A percentile compares a stretch with the other conserved stretches of the same genome.
phyloP scores from a whole-genome alignment of 2,329 filamentous ascomycete species.

The Venturia effusa region DNA sequence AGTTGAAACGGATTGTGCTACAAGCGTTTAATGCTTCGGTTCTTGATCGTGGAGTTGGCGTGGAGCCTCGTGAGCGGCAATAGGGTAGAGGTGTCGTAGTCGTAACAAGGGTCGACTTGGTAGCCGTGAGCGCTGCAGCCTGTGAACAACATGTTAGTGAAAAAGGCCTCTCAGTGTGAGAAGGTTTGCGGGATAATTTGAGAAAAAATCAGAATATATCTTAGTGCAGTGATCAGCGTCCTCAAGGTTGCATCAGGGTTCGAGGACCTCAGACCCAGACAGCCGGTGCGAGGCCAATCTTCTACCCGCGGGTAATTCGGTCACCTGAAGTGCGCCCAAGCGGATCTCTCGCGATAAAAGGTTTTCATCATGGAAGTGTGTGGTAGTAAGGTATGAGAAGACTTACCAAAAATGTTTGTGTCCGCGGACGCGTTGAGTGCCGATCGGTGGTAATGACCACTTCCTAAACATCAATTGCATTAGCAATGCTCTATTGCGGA shows the following conservation, averaged over 20 bases:
- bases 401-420: neutral
- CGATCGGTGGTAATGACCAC: neutral
- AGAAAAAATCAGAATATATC: neutral
- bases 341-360: neutral
- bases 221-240: neutral
- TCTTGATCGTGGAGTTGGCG: constrained; percentile 63
- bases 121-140: constrained; percentile 51
- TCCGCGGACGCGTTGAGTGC: neutral
- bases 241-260: neutral
- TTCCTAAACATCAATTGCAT: neutral
- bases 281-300: neutral
- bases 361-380: neutral
- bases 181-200: neutral
- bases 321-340: neutral
- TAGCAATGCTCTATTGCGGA: neutral
- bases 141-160: neutral
- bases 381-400: neutral
- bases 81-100: constrained; percentile 76
- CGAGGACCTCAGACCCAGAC: neutral
- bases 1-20: constrained; percentile 71
- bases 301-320: neutral
- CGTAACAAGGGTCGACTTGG: constrained; percentile 61
- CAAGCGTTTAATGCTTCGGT: constrained; percentile 81
- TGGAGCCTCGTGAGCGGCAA: constrained; percentile 66
- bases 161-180: neutral